These are phyloP conservation scores for Postia placenta DNA, from an alignment of 768 basidiomycete genomes.

Conservation along the genomic window DNA sequence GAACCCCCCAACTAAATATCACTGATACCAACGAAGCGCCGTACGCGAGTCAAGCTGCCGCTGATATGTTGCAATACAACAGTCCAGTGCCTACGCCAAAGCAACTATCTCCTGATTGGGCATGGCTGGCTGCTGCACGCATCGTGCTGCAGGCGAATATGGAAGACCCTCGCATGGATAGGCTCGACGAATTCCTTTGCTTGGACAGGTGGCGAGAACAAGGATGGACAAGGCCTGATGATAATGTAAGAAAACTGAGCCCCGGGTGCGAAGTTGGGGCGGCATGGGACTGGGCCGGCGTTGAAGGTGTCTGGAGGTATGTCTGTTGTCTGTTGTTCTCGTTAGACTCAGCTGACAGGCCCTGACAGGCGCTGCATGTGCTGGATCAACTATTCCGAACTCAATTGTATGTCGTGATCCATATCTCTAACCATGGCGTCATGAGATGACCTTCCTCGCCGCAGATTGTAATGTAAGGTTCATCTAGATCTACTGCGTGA, in stretches of 20 bases:
- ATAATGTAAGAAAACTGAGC: no score
- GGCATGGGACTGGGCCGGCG: slow-evolving; percentile 22
- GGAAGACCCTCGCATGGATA: neutral
- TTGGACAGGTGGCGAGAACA: slow-evolving; percentile 2
- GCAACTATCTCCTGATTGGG: slow-evolving; percentile 19
- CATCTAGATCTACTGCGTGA: no score
- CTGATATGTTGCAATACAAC: no score
- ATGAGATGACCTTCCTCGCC: no score
- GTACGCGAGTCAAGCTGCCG: no score
- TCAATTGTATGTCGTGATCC: slow-evolving; percentile 14
- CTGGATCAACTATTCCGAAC: slow-evolving; percentile 19
- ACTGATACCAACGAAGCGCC: no score
- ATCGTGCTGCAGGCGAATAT: slow-evolving; percentile 6
- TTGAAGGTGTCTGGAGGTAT: slow-evolving; percentile 21
- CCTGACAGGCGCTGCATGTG: slow-evolving; percentile 15
- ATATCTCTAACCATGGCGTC: no score
- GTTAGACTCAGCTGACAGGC: neutral
- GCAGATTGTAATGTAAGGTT: no score
- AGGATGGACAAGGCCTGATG: no score
- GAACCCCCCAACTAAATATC: no score
- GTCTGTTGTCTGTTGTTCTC: neutral
- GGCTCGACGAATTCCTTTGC: neutral
- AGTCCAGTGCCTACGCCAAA: slow-evolving; percentile 7
- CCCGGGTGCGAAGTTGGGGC: neutral
- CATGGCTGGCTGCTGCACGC: slow-evolving; percentile 14